phyloP scores from a whole-genome alignment of 2,329 filamentous ascomycete genomes.

The Bipolaris cookei region DNA sequence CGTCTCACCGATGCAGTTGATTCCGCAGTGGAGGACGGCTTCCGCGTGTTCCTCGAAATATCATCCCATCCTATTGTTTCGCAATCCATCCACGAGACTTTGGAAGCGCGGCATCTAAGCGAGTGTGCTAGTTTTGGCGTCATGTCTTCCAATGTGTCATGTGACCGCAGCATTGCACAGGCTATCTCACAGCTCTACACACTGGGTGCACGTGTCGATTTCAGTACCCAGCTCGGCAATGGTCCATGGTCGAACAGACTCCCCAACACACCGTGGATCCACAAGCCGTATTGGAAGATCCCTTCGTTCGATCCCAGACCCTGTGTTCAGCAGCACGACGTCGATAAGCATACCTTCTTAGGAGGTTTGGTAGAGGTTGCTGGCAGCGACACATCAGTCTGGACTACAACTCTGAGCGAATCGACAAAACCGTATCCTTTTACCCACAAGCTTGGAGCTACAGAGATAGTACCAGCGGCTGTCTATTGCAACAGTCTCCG shows the following conservation, averaged over 20 bases:
- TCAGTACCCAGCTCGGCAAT: neutral
- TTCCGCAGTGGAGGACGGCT: slow-evolving; percentile 43
- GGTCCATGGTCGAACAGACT: slow-evolving; percentile 12
- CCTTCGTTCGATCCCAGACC: too few relatives aligned
- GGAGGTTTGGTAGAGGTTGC: slow-evolving; percentile 32
- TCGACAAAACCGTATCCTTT: neutral
- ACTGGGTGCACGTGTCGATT: neutral
- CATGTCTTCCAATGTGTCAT: too few relatives aligned
- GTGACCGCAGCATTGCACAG: slow-evolving; percentile 18
- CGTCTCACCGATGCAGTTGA: neutral
- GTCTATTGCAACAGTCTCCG: neutral
- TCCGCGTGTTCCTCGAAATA: slow-evolving; percentile 51
- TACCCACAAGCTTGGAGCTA: neutral
- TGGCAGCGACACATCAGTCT: too few relatives aligned
- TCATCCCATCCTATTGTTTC: slow-evolving; percentile 52
- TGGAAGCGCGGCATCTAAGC: too few relatives aligned
- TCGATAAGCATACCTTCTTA: slow-evolving; percentile 46
- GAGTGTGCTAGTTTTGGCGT: too few relatives aligned
- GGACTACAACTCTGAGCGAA: neutral
- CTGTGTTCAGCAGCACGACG: slow-evolving; percentile 33
- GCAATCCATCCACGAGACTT: slow-evolving; percentile 53
- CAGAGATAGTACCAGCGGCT: neutral
- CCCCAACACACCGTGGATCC: slow-evolving; percentile 34
- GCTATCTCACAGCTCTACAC: neutral
- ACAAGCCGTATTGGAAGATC: slow-evolving; percentile 25